A percentile compares a stretch with the other conserved stretches of the same genome.
Evolutionary conservation across 1,284 basidiomycete species (phyloP).

Genomic region (Pseudozyma flocculosa): DNA sequence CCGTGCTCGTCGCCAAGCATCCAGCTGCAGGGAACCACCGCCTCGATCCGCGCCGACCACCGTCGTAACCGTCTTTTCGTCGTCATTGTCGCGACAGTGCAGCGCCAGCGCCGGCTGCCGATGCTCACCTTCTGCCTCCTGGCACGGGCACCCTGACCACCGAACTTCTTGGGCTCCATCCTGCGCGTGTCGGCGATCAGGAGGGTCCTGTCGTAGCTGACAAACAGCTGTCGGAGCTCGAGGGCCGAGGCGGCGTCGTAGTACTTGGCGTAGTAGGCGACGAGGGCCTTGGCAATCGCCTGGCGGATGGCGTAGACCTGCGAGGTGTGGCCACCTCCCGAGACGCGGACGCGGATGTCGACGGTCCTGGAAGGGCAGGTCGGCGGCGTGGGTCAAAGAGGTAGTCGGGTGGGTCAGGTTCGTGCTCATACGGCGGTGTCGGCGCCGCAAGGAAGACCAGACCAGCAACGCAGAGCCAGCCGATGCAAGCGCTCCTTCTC

Average conservation of each 20-base stretch:
- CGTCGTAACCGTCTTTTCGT: no score
- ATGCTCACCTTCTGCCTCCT: constrained; percentile 53
- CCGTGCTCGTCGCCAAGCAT: no score
- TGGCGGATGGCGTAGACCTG: constrained; percentile 99
- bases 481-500: no score
- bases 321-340: constrained; percentile 98
- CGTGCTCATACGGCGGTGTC: no score
- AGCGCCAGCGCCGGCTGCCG: neutral
- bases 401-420: neutral
- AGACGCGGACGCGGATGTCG: constrained; percentile 97
- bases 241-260: constrained; percentile 90
- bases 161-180: constrained; percentile 93
- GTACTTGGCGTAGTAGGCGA: constrained; percentile 97
- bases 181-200: constrained; percentile 97
- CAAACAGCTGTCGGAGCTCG: constrained; percentile 55
- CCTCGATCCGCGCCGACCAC: no score
- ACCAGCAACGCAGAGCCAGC: no score
- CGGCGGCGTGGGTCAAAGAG: no score
- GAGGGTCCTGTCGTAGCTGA: constrained; percentile 68
- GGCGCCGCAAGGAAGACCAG: no score
- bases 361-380: constrained; percentile 59
- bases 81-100: no score
- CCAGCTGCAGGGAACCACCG: no score
- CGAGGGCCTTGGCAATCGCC: constrained; percentile 95
- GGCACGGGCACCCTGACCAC: constrained; percentile 58